Base-by-base conservation (phyloP, 2,329 filamentous ascomycete genomes). In the Arachnopeziza araneosa region DNA sequence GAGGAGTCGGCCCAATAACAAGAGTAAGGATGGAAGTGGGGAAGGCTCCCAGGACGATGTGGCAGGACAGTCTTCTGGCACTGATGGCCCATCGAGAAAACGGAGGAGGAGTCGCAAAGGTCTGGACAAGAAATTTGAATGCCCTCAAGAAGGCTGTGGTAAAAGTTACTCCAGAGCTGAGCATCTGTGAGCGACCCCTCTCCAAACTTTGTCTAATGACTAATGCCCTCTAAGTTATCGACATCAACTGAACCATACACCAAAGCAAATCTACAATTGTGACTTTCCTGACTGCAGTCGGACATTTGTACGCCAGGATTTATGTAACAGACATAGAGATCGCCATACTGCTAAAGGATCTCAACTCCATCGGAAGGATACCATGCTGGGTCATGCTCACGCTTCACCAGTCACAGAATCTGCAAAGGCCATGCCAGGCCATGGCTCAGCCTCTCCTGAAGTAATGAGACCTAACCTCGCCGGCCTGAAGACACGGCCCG, bases 151-250 rank as follows among this genome's bases (percentile, higher is more conserved):
- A 65, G 91, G 89, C 49, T 99, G 95, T 70, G 93, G 91, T 50
- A 99, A 97, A 80, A 96, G 89, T 72, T 99, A 99, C 74, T 97
- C 93, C 24, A 85, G 95, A 72, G 93, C 95, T 9, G 95, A 98
- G 76, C 95, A 99, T 78, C 79, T 99, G 78, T 97, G 84, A 81
- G 81, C 79, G 24, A 55, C n/a, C 26, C 24, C 22, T 50, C 17
- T 21, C 5, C 36, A 26, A n/a, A 44, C 12, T 21, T 58, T 9
- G 21, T 9, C 23, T 22, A 48, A 59, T 68, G 53, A 64, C 59
- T 55, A 57, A 58, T 19, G 19, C 22, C 36, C 23, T 23, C 22
- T 51, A 62, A 87, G 84, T 52, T 86, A 97, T 77, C 86, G 95
- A 52, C 93, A 98, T 76, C 93, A 98, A 76, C 78, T 98, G 67